Conservation (phyloP, 1,284 basidiomycete genomes). For the Cryptococcus sp. region DNA sequence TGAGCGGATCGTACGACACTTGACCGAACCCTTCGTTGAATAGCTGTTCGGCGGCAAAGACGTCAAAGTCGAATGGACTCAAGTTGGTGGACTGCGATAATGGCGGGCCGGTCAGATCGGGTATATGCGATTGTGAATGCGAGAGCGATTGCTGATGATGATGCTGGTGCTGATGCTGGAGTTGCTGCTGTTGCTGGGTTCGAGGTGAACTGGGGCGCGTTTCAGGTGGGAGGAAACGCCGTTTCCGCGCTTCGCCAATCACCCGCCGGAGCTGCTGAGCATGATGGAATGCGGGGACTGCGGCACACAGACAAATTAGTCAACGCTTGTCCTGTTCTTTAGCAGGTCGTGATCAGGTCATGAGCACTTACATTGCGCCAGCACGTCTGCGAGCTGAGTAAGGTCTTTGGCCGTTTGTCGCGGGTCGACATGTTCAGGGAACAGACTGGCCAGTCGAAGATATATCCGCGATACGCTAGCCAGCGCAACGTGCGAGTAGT, state of each 20-base stretch:
- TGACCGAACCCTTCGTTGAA: background rate
- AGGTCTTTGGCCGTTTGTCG: slow-evolving; percentile 21
- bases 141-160: background rate
- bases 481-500: slow-evolving; percentile 23
- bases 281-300: slow-evolving; percentile 26
- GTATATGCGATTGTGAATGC: background rate
- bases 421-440: slow-evolving; percentile 23
- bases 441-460: slow-evolving; percentile 22
- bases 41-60: slow-evolving; percentile 7
- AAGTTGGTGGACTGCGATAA: background rate
- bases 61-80: slow-evolving; percentile 14
- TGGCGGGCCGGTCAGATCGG: background rate
- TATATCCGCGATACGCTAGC: slow-evolving; percentile 20
- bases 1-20: no score
- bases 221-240: slow-evolving; percentile 20
- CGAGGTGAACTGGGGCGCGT: slow-evolving; percentile 11
- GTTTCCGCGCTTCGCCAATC: slow-evolving; percentile 18
- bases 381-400: slow-evolving; percentile 18
- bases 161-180: background rate
- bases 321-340: background rate
- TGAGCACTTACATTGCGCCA: slow-evolving; percentile 17
- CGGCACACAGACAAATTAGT: background rate
- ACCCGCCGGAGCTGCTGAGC: slow-evolving; percentile 22
- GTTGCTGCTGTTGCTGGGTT: background rate
- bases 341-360: no score